Conservation (phyloP, 805 yeast genomes). For the Brettanomyces sp. region DNA sequence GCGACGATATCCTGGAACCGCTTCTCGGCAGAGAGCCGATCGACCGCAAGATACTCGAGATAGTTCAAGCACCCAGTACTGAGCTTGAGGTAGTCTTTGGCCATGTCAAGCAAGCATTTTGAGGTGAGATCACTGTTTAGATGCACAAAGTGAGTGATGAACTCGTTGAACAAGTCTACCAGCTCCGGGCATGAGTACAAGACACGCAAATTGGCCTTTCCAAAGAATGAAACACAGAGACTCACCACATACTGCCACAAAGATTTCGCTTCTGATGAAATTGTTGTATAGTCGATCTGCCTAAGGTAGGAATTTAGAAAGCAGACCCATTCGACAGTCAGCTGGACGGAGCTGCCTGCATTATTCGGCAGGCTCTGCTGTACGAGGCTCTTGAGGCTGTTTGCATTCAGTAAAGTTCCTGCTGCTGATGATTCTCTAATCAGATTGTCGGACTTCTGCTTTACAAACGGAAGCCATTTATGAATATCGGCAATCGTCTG, state of each 20-base stretch:
- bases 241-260: neutral
- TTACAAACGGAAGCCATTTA: no score
- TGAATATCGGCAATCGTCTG: no score
- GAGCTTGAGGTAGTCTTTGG: neutral
- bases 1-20: conserved; percentile 3
- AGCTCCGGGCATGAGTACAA: no score
- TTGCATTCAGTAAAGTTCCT: neutral
- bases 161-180: conserved; percentile 1
- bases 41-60: conserved; percentile 5
- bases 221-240: neutral
- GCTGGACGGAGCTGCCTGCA: neutral
- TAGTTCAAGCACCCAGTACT: conserved; percentile 1
- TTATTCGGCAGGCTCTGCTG: neutral
- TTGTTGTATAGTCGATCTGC: neutral
- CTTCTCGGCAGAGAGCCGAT: conserved; percentile 3
- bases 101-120: conserved; percentile 2
- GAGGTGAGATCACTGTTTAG: neutral
- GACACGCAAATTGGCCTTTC: conserved; percentile 2
- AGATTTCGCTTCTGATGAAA: neutral
- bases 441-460: neutral
- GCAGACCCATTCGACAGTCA: neutral
- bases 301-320: neutral
- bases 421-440: neutral
- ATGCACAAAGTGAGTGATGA: conserved; percentile 1
- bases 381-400: neutral